Conservation (phyloP, 2,329 filamentous ascomycete genomes). For the Zymoseptoria crescenta region DNA sequence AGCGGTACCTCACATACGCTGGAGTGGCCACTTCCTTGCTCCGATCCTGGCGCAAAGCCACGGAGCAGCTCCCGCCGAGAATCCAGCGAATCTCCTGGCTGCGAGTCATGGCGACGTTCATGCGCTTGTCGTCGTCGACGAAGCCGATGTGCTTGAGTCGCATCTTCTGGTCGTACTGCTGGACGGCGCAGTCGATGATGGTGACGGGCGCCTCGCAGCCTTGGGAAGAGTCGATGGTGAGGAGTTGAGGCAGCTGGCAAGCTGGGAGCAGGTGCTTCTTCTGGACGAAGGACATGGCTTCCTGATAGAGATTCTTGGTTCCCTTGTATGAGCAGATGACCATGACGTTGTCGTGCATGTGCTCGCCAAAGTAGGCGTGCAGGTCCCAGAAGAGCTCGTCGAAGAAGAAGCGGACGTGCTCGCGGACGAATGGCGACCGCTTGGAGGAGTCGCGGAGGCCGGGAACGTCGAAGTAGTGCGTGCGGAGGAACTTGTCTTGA, state of each 20-base stretch:
- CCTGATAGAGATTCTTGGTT: not conserved
- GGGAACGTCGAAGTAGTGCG: slow-evolving; percentile 11
- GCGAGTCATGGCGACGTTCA: slow-evolving; percentile 14
- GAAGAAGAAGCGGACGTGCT: slow-evolving; percentile 16
- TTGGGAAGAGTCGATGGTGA: slow-evolving; percentile 7
- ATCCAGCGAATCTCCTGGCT: slow-evolving; percentile 11
- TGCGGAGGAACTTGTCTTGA: slow-evolving; percentile 8
- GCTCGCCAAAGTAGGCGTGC: slow-evolving; percentile 3
- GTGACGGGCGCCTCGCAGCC: slow-evolving; percentile 4
- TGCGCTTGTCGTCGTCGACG: slow-evolving; percentile 9
- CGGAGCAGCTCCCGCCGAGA: slow-evolving; percentile 2
- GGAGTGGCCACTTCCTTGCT: not conserved
- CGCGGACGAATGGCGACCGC: slow-evolving; percentile 9
- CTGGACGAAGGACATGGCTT: not conserved
- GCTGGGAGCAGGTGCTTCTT: slow-evolving; percentile 1
- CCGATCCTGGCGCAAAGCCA: not conserved
- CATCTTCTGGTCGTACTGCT: not conserved
- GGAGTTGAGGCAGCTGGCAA: slow-evolving; percentile 3
- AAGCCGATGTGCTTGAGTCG: slow-evolving; percentile 2
- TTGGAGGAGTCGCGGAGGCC: slow-evolving; percentile 8
- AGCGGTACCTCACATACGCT: slow-evolving; percentile 3
- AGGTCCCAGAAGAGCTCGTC: slow-evolving; percentile 4
- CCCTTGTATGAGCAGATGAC: slow-evolving; percentile 4
- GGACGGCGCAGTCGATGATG: slow-evolving; percentile 7
- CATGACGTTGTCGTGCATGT: slow-evolving; percentile 4